Base-by-base conservation (phyloP, 1,284 basidiomycete genomes). In the Boletus semigastroideus region DNA sequence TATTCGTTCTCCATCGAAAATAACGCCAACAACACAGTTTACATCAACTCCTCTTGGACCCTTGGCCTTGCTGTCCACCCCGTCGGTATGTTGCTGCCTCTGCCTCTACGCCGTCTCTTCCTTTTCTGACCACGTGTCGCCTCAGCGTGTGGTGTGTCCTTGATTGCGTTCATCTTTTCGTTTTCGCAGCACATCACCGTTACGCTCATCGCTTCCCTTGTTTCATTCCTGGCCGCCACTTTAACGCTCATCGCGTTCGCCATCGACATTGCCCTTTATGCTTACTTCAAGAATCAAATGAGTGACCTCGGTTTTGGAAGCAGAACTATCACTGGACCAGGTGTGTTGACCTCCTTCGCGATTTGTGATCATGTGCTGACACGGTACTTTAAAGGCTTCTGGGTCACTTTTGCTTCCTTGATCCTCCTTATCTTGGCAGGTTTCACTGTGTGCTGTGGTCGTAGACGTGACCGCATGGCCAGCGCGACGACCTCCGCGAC, bases 211-310 rank as follows among this genome's bases (percentile, higher is more conserved):
- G 74, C 87, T 0, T 83, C 83, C 2, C 66, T 89, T 37, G 56
- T 77, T 2, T 77, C 88, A 14, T 86, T 87, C 77, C 72, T 90
- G 48, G 85, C 84, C 7, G 81, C 84, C 1, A 55, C 78, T 30
- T 59, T 90, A 46, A 79, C 86, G 7, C 72, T 90, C 50, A 78
- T 90, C 55, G 83, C 86, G 1, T 88, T 90, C 64, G 77, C 78
- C 34, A 79, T 86, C 62, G 87, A 91, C 65, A 84, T 91, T 58
- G 84, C 85, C n/a, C 77, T 91, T 16, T 85, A 74, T 60, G 82
- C 74, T 2, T 82, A 76, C 53, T 76, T 85, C 48, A 82, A 79
- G 62, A 74, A 83, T 53, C 70, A 83, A 58, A 74, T 84, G 54
- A 65, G 69, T 43, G 74, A 78, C 46, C 72, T 88, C 17, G 73